Percentiles rank a stretch among this genome's conserved stretches.
Evolutionary conservation across 148 eudicot species (phyloP).

Genomic region (Selenicereus undatus): DNA sequence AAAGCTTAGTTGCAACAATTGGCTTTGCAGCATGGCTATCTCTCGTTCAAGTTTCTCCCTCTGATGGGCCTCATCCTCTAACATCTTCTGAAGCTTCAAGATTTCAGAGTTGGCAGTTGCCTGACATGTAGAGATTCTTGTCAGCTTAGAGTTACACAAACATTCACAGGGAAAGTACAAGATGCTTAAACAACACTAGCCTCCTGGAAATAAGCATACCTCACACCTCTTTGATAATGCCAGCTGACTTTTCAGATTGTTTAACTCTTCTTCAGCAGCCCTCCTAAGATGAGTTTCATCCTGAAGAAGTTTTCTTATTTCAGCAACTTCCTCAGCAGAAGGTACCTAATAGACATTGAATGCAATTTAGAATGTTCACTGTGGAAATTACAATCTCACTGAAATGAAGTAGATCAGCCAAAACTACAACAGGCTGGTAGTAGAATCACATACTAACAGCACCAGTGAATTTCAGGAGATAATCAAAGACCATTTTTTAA

Average conservation of each 20-base stretch:
- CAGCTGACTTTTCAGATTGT: constrained; percentile 60
- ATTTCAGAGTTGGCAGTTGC: constrained; percentile 59
- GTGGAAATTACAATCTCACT: neutral
- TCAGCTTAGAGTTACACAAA: constrained; percentile 7
- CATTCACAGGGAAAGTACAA: constrained; percentile 16
- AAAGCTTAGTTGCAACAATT: constrained; percentile 73
- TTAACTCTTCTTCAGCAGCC: constrained; percentile 65
- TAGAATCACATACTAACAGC: neutral
- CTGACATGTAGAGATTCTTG: constrained; percentile 33
- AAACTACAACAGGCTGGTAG: neutral
- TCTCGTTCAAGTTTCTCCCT: constrained; percentile 76
- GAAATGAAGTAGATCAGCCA: neutral
- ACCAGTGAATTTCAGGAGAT: neutral
- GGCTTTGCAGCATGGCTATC: constrained; percentile 65
- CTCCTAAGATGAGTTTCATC: constrained; percentile 52
- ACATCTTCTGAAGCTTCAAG: constrained; percentile 53
- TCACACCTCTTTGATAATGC: constrained; percentile 51
- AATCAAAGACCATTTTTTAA: neutral
- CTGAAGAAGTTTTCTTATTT: constrained; percentile 52
- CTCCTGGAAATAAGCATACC: constrained; percentile 40
- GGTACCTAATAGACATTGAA: constrained; percentile 25
- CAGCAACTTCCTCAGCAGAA: constrained; percentile 47
- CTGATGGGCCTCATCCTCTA: constrained; percentile 64
- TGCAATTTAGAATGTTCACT: constrained; percentile 6
- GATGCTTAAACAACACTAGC: neutral